Base-by-base conservation (phyloP, 1,284 basidiomycete genomes). In the Cryptococcus sp. region DNA sequence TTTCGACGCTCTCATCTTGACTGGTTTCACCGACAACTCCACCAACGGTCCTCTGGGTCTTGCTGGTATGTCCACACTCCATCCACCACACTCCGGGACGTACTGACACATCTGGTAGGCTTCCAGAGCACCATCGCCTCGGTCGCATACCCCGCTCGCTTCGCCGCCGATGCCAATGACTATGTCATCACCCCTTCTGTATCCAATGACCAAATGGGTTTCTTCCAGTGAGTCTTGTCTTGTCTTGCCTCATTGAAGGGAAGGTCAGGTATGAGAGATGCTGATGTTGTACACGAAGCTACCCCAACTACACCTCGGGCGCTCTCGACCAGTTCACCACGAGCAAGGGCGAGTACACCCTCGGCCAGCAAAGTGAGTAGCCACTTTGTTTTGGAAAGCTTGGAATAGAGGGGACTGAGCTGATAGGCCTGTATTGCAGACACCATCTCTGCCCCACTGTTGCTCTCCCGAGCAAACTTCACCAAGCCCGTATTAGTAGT, bases 401-500 rank as follows among this genome's bases (percentile, higher is more conserved):
- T 2, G 8, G 29, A 34, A 13, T 34, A 34, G 29, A 34, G 8
- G 29, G 29, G 13, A 34, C 29, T 34, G 29, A 34, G 47, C 47
- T 50, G 41, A 55, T 22, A 40, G 39, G 44, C 47, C 43, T 37
- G n/a, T 16, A 55, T 49, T 29, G 22, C 20, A 56, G 54, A 63
- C 52, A 40, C 54, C 0, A 54, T 63, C 50, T 54, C 26, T 20
- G 54, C 26, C 20, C 25, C 61, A 6, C 39, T 52, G 37, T 8
- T 38, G 19, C 43, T 62, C 3, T 57, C 61, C 29, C 56, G 69
- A 11, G 38, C 53, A 15, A 61, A 67, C 54, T 79, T 68, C 54
- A 74, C 64, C 22, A 65, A 69, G 13, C 77, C 77, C 8, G 67
- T 76, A 3, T 67, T 73, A n/a, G 73, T 79, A 53, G 67, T 79